These are phyloP conservation scores for Austroboletus novae-zelandiae DNA, from an alignment of 1,284 basidiomycete species.

Conservation along the genomic window DNA sequence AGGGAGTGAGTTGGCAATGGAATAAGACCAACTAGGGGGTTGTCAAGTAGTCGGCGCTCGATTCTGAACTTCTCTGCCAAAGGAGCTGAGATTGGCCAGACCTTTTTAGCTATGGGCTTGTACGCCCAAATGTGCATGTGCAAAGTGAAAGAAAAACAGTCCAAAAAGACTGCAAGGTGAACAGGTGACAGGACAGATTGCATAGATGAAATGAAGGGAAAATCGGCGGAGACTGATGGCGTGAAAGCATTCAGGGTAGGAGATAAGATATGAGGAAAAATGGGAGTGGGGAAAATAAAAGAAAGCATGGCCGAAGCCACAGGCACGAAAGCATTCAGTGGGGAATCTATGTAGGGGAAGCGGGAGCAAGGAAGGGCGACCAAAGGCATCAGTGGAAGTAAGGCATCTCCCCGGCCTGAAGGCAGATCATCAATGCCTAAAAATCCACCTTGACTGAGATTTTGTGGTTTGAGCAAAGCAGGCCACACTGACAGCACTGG, in stretches of 20 bases:
- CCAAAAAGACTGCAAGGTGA: background rate
- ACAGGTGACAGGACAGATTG: background rate
- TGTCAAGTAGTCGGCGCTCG: rapidly evolving
- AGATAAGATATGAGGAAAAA: no score
- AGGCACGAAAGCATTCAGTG: no score
- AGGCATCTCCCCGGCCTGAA: no score
- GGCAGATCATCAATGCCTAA: constrained; percentile 8
- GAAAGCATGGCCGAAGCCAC: no score
- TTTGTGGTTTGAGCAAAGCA: no score
- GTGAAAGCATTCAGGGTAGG: no score
- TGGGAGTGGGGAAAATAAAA: no score
- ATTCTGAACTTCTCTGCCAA: background rate
- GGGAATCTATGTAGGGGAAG: background rate
- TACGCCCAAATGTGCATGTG: background rate
- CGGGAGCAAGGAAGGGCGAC: no score
- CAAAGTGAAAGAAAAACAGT: background rate
- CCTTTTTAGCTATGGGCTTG: background rate
- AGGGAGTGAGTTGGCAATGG: no score
- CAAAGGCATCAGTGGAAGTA: background rate
- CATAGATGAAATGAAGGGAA: background rate
- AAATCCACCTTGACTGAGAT: constrained; percentile 3
- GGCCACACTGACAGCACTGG: no score
- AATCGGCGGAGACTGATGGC: no score
- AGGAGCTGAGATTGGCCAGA: background rate
- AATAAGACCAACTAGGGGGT: background rate